These are phyloP conservation scores for Aspergillus nidulans DNA, from an alignment of 495 filamentous ascomycete species.

Conservation along the genomic window DNA sequence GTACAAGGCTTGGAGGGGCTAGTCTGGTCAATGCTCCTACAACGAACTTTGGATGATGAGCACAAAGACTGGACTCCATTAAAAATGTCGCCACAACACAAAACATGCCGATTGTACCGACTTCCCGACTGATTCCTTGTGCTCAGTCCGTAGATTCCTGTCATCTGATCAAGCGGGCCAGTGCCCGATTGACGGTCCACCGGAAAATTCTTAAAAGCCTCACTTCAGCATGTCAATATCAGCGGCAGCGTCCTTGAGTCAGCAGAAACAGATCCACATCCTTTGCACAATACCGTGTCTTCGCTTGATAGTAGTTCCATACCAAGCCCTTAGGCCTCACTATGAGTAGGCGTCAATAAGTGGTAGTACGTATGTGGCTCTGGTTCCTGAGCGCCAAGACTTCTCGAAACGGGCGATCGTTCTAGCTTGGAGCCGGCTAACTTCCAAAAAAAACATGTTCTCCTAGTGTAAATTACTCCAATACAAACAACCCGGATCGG, in stretches of 20 bases:
- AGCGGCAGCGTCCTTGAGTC: not conserved
- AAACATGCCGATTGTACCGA: not conserved
- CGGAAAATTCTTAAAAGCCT: slow-evolving; percentile 3
- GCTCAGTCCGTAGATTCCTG: not conserved
- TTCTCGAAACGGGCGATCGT: not conserved
- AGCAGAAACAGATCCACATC: not conserved
- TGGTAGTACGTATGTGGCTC: slow-evolving; percentile 3
- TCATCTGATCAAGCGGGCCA: not conserved
- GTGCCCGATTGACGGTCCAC: not conserved
- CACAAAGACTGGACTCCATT: not conserved
- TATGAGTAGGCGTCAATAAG: too few relatives aligned
- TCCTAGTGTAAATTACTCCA: not conserved
- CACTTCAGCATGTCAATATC: not conserved
- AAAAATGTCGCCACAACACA: not conserved
- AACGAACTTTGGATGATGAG: not conserved
- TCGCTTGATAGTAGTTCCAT: not conserved
- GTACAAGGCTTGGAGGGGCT: slow-evolving; percentile 74
- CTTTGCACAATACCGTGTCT: not conserved
- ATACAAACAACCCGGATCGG: too few relatives aligned
- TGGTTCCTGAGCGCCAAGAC: slow-evolving; percentile 2
- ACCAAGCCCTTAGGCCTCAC: not conserved
- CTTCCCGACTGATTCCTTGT: not conserved
- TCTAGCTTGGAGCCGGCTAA: not conserved
- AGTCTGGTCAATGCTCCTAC: not conserved
- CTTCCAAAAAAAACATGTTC: not conserved